phyloP scores from a whole-genome alignment of 305 asterid species.

The Stenogyne calaminthoides region DNA sequence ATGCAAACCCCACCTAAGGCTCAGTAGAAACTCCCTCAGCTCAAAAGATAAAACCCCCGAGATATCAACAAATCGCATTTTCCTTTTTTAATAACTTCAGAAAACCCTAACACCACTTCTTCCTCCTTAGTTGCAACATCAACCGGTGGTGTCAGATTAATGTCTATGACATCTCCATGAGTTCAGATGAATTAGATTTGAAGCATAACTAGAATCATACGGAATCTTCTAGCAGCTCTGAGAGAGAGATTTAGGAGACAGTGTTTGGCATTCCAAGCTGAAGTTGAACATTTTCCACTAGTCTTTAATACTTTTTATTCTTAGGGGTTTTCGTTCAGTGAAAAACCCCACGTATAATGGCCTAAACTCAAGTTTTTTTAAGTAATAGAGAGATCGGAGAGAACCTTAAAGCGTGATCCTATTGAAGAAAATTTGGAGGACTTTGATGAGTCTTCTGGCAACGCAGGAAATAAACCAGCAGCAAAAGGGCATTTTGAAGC shows the following conservation, averaged over 20 bases:
- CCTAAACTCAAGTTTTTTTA: conserved; percentile 10
- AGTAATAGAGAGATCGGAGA: conserved; percentile 17
- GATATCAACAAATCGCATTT: no score
- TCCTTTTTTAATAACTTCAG: no score
- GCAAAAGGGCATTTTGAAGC: conserved; percentile 91
- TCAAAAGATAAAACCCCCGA: no score
- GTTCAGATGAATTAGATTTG: neutral
- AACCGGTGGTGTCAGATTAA: no score
- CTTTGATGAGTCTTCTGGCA: conserved; percentile 90
- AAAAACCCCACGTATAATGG: conserved; percentile 17
- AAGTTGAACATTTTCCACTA: neutral
- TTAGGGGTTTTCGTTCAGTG: conserved; percentile 21
- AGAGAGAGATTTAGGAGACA: no score
- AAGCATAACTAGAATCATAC: neutral
- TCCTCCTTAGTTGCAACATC: no score
- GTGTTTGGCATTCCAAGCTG: neutral
- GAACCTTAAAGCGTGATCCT: conserved; percentile 96
- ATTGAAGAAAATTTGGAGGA: conserved; percentile 99
- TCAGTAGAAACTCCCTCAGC: no score
- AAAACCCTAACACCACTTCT: no score
- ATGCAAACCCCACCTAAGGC: no score
- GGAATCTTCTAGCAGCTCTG: neutral
- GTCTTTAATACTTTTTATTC: neutral
- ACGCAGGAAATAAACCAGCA: conserved; percentile 93
- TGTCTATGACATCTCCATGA: no score